Evolutionary conservation across 352 stramenopile species (phyloP), one percentile per base, ranked within the genome.

Genomic region (Phytopythium aichiense): DNA sequence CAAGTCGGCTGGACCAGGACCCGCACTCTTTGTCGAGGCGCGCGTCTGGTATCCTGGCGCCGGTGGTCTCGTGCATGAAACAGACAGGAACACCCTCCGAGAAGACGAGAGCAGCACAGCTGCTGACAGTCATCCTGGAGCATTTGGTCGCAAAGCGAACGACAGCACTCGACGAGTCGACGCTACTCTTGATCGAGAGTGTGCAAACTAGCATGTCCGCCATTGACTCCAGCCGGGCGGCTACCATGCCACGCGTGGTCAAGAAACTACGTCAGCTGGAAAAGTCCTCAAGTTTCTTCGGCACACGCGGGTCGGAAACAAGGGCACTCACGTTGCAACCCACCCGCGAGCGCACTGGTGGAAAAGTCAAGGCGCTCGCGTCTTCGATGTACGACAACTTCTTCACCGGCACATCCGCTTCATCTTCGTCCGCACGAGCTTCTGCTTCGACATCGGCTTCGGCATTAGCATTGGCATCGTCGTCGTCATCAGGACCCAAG

Each of bases 211-310:
- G 76, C 28, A 73, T 68, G 16, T 63, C 71, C 33, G 69, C 56
- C 28, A 87, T 93, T 54, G 73, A 87, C 30, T 88, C 84, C 0
- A 86, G 82, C 30, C 72, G 77, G 37, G 89, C 76, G 49, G 89
- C 84, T 6, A 76, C 88, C 45, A 90, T 93, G 61, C 61, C 68
- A 45, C 80, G 80, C 2, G 76, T 88, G 62, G 75, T 76, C 0
- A 74, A 73, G n/a, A 91, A 91, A 31, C 81, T 92, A 52, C 78
- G 79, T 12, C 73, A 92, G 50, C 56, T 92, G 4, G 69, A 76
- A 16, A 80, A 83, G 53, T 65, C 70, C 0, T 76, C 76, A 9
- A 61, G 59, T 0, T 93, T 89, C 60, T 93, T 89, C 46, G 65
- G 61, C 7, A 81, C 78, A 43, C 76, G 71, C 2, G 63, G 63